Conservation (phyloP, 2,329 filamentous ascomycete species). For the Coniochaeta sp. region DNA sequence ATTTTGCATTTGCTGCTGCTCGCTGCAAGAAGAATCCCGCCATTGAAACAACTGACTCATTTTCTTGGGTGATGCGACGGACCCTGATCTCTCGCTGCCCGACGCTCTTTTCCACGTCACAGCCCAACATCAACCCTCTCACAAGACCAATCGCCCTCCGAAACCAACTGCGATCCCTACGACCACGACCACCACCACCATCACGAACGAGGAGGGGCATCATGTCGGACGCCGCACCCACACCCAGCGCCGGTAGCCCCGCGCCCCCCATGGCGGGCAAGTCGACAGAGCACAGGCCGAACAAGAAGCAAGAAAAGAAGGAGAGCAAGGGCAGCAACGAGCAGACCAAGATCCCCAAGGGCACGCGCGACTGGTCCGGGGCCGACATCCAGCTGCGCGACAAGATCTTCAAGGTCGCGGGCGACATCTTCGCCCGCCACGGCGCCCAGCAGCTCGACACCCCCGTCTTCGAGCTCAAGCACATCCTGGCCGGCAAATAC, state of each 20-base stretch:
- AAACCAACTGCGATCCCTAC: neutral
- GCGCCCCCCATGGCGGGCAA: neutral
- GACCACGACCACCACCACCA: neutral
- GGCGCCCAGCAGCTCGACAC: conserved; percentile 66
- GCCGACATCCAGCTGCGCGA: conserved; percentile 55
- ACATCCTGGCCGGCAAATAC: conserved; percentile 11
- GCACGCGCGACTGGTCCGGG: conserved; percentile 65
- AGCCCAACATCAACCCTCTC: neutral
- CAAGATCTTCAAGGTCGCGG: conserved; percentile 2
- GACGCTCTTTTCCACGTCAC: neutral
- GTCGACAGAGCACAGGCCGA: neutral
- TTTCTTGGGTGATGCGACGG: neutral
- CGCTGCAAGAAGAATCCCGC: neutral
- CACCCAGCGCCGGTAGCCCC: neutral
- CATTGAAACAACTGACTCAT: neutral
- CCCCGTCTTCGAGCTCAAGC: conserved; percentile 66
- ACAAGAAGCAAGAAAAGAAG: neutral
- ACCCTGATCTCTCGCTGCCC: neutral
- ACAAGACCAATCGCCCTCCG: neutral
- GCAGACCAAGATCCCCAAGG: conserved; percentile 70
- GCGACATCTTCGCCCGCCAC: conserved; percentile 39
- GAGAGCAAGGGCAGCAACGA: neutral
- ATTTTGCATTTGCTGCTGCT: too few relatives aligned
- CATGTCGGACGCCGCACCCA: neutral
- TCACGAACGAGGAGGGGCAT: neutral